Percentiles rank a stretch among this genome's conserved stretches.
These are phyloP conservation scores for Aspergillus tanneri DNA, from an alignment of 2,329 filamentous ascomycete species.

Conservation along the genomic window DNA sequence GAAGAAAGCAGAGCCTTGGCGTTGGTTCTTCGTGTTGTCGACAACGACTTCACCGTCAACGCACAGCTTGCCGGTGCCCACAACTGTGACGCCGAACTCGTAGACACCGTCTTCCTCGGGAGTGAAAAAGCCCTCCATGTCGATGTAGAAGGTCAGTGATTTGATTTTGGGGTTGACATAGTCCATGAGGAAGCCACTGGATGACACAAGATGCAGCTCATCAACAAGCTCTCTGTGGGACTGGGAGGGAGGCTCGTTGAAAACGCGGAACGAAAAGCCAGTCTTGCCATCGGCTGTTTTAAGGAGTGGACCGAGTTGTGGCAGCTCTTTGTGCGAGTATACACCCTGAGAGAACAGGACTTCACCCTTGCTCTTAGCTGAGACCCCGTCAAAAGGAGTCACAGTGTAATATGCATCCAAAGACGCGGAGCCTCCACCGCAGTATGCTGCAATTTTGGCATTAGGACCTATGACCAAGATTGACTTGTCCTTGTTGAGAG, in stretches of 20 bases:
- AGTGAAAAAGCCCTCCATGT: conserved; percentile 60
- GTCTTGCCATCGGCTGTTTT: conserved; percentile 54
- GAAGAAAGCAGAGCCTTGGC: conserved; percentile 63
- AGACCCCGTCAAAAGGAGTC: conserved; percentile 47
- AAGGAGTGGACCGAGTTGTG: conserved; percentile 55
- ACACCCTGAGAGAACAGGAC: conserved; percentile 59
- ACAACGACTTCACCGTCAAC: conserved; percentile 63
- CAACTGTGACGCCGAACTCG: conserved; percentile 66
- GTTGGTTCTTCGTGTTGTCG: conserved; percentile 65
- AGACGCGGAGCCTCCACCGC: conserved; percentile 66
- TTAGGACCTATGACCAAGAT: conserved; percentile 58
- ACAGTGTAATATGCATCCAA: conserved; percentile 47
- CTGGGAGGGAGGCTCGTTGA: conserved; percentile 57
- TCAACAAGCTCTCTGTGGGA: conserved; percentile 53
- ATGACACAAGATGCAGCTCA: conserved; percentile 46
- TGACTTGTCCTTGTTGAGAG: conserved; percentile 50
- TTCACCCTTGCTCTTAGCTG: conserved; percentile 34
- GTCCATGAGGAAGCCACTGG: conserved; percentile 52
- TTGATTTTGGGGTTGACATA: conserved; percentile 57
- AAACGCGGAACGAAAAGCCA: conserved; percentile 64
- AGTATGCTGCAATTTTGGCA: conserved; percentile 47
- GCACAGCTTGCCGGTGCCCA: conserved; percentile 64
- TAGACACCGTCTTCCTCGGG: conserved; percentile 61
- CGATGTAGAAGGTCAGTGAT: conserved; percentile 57
- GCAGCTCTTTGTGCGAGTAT: conserved; percentile 65